Conservation (phyloP, 495 filamentous ascomycete genomes). For the Penicillium cosmopolitanum region DNA sequence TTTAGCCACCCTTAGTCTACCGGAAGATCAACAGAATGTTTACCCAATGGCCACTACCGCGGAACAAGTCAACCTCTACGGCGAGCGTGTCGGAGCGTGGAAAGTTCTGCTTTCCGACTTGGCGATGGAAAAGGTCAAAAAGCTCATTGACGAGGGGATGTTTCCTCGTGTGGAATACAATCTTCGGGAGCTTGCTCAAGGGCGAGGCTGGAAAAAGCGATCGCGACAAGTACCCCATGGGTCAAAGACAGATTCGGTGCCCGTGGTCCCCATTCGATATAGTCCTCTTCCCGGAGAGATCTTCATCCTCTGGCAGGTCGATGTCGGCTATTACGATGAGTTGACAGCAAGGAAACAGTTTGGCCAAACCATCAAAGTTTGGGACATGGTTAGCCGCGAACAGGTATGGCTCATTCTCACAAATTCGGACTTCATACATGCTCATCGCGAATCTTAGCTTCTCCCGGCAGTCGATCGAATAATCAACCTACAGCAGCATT, state of each 20-base stretch:
- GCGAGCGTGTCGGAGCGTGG: conserved; percentile 38
- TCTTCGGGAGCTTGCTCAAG: conserved; percentile 34
- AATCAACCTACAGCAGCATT: conserved; percentile 20
- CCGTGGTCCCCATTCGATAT: conserved; percentile 17
- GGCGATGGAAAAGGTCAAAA: conserved; percentile 33
- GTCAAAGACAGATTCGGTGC: conserved; percentile 10
- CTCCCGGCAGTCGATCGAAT: conserved; percentile 15
- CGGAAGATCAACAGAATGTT: background rate
- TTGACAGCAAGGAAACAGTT: conserved; percentile 18
- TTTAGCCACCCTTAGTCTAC: background rate
- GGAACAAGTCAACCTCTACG: conserved; percentile 27
- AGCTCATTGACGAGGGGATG: background rate
- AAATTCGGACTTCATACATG: too few species aligned
- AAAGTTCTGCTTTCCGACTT: conserved; percentile 40
- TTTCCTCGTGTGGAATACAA: conserved; percentile 1
- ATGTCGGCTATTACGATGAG: conserved; percentile 33
- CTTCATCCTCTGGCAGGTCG: conserved; percentile 43
- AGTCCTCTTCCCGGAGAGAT: conserved; percentile 5
- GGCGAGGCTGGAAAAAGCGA: conserved; percentile 26
- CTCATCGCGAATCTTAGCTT: conserved; percentile 3
- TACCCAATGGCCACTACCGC: background rate
- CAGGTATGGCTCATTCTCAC: conserved; percentile 8
- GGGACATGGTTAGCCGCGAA: conserved; percentile 14
- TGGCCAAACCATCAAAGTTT: conserved; percentile 26
- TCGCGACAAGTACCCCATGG: conserved; percentile 7